phyloP scores from a whole-genome alignment of 2,329 filamentous ascomycete species.

The Aspergillus floridensis region DNA sequence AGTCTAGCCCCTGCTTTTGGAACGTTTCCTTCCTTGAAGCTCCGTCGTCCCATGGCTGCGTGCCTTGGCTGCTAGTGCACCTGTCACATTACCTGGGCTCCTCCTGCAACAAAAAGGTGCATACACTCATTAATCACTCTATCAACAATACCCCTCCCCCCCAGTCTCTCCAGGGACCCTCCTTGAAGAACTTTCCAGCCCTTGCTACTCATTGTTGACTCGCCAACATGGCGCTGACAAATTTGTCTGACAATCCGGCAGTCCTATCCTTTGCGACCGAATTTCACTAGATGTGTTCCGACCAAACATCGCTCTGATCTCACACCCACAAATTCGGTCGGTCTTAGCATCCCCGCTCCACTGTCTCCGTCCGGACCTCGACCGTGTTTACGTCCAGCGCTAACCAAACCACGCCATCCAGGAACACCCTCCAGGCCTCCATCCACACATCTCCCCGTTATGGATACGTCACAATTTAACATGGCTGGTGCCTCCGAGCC shows the following conservation, averaged over 20 bases:
- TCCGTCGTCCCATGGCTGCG: slow-evolving; percentile 3
- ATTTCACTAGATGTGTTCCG: slow-evolving; percentile 18
- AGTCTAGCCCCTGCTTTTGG: not conserved
- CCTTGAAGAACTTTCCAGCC: not conserved
- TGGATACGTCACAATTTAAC: slow-evolving; percentile 29
- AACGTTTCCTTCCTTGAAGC: not conserved
- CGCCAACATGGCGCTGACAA: slow-evolving; percentile 1
- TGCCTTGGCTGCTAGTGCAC: slow-evolving; percentile 8
- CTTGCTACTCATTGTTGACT: not conserved
- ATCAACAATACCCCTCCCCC: not conserved
- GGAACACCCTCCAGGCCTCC: not conserved
- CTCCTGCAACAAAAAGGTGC: slow-evolving; percentile 11
- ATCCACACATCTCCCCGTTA: slow-evolving; percentile 11
- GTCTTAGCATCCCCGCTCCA: slow-evolving; percentile 18
- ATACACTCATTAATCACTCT: slow-evolving; percentile 5
- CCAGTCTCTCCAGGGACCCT: not conserved
- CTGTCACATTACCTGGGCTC: slow-evolving; percentile 8
- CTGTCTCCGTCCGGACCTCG: slow-evolving; percentile 11
- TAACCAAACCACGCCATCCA: slow-evolving; percentile 7
- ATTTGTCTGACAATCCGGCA: not conserved
- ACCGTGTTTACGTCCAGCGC: slow-evolving; percentile 19
- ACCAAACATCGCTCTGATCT: slow-evolving; percentile 13
- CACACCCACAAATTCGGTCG: slow-evolving; percentile 20
- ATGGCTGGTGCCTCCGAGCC: slow-evolving; percentile 21
- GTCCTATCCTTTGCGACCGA: slow-evolving; percentile 2